Percentiles rank a stretch among this genome's conserved stretches.
phyloP scores from a whole-genome alignment of 2,329 filamentous ascomycete species.

The Fusarium sulawesiense region DNA sequence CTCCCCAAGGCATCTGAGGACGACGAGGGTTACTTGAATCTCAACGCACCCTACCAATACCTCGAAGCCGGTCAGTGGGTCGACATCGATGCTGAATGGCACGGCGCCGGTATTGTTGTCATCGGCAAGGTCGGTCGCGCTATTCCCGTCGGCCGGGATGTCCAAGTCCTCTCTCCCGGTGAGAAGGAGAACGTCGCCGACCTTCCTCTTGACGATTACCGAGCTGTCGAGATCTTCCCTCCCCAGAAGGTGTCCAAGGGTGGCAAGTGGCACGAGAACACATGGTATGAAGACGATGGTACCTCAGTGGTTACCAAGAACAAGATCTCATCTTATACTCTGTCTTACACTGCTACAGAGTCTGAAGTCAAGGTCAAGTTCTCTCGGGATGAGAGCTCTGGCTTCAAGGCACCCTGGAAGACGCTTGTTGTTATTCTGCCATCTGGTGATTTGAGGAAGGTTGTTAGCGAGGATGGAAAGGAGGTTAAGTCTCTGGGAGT shows the following conservation, averaged over 20 bases:
- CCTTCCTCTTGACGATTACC: slow-evolving; percentile 56
- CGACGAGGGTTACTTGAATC: slow-evolving; percentile 70
- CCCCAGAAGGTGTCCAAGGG: slow-evolving; percentile 34
- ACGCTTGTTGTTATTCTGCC: slow-evolving; percentile 49
- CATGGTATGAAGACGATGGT: slow-evolving; percentile 56
- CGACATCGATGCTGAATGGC: slow-evolving; percentile 56
- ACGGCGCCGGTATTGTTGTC: slow-evolving; percentile 55
- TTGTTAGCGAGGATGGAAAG: background rate
- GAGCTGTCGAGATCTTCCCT: slow-evolving; percentile 58
- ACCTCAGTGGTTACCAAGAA: slow-evolving; percentile 48
- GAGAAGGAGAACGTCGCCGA: slow-evolving; percentile 54
- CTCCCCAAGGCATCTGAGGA: slow-evolving; percentile 66
- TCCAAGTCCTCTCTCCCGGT: slow-evolving; percentile 52
- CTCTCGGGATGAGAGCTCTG: slow-evolving; percentile 46
- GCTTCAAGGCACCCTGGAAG: slow-evolving; percentile 52
- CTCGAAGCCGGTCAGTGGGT: slow-evolving; percentile 58
- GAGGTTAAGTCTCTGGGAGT: background rate
- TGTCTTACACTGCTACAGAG: slow-evolving; percentile 42
- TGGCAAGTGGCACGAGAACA: slow-evolving; percentile 45
- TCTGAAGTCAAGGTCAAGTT: slow-evolving; percentile 46
- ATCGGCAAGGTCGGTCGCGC: slow-evolving; percentile 54
- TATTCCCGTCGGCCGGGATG: slow-evolving; percentile 53
- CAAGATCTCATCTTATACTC: slow-evolving; percentile 49
- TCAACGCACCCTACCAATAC: slow-evolving; percentile 70
- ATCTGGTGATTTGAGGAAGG: slow-evolving; percentile 42